Base-by-base conservation (phyloP, 116 monocot genomes). In the Dioscorea cayenensis region DNA sequence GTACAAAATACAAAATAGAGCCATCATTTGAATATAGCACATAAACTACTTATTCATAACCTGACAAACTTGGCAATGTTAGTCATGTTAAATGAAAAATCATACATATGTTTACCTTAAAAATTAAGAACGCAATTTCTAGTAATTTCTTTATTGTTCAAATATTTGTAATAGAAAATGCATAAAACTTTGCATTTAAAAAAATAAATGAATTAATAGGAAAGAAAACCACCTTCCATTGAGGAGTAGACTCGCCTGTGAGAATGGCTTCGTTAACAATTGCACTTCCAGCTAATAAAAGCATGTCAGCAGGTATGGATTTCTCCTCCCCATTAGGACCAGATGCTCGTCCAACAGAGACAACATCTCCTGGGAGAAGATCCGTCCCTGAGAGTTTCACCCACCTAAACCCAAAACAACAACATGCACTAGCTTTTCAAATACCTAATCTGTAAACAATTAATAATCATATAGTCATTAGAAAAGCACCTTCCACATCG, bases 211-310 rank as follows among this genome's bases (percentile, higher is more conserved):
- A 55, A 10, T 14, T 43, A 79, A 71, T 36, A 66, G n/a, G 48
- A 59, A 49, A 72, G 49, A 75, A 68, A 75, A 64, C 23, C 65
- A 99, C 97, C 97, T 99, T 99, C 97, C 97, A 99, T 60, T 99
- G 97, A 75, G 97, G 97, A 85, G 97, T 99, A 78, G 97, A 99
- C 79, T 99, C 97, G 77, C 97, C 97, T 36, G 97, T 99, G 65
- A 99, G 88, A 82, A 99, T 99, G 55, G 97, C 97, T 89, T 99
- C 97, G 80, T 99, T 99, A 22, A 90, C 89, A 71, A 99, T 99
- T 32, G 86, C 90, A 80, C 79, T 90, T 74, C 97, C 97, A 66
- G 97, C 90, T 77, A 99, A 71, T 74, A 99, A 79, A 18, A 99
- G 76, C 88, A 93, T 91, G 65, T 99, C 97, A 71, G 97, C 94